Base-by-base conservation (phyloP, 805 yeast genomes). In the Ogataea sp. region DNA sequence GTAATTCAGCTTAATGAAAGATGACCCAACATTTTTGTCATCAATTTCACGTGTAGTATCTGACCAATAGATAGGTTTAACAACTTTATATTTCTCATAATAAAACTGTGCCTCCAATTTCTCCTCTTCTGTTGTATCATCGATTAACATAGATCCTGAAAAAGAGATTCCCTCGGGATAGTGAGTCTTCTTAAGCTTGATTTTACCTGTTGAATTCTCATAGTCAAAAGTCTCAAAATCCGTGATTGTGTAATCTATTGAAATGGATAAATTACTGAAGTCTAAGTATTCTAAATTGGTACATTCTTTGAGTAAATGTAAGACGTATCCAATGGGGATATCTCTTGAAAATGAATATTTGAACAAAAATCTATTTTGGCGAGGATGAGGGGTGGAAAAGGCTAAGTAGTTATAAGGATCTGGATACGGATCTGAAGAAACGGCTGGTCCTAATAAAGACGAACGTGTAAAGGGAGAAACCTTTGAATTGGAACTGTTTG, bases 311-410 rank as follows among this genome's bases (percentile, higher is more conserved):
- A 87, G 52, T 28, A 86, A 51, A 54, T 84, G 94, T 13, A 87
- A 52, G 9, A 88, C 51, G 45, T 77, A 75, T 0, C 96, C 96
- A 23, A 81, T 61, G 1, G 96, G 96, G 6, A 87, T 54, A 55
- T 87, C 96, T 47, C 72, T 76, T n/a, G 80, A 70, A 17, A 72
- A 65, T 3, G 85, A 68, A 57, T 82, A 83, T 55, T 75, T 80
- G 39, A 68, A 50, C 28, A 85, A 55, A 45, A 80, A 76, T 41
- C 75, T 73, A 53, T 74, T 80, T 31, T 78, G 75, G 34, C 61
- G 56, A 2, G 93, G 93, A 52, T 83, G 88, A 2, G 59, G 52
- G 1, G 59, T 51, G 6, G 56, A 43, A 44, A 55, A 68, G 3
- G 73, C 69, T 41, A 47, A 21, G 36, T 39, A 14, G 25, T 38